phyloP scores from a whole-genome alignment of 2,329 filamentous ascomycete genomes.

The Teratosphaeria gauchensis region DNA sequence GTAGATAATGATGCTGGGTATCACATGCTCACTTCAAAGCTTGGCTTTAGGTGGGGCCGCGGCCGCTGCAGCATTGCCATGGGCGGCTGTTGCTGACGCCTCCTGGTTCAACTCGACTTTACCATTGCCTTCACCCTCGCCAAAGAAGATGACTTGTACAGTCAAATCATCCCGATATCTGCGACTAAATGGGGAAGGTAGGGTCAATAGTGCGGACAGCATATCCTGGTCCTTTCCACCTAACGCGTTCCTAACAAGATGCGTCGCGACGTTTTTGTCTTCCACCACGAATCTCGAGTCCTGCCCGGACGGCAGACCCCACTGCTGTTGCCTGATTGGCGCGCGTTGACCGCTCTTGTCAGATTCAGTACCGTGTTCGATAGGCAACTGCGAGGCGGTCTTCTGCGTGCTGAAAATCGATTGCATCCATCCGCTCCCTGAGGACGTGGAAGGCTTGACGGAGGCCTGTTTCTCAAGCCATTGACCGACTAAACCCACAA shows the following conservation, averaged over 20 bases:
- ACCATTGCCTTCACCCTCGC: conserved; percentile 64
- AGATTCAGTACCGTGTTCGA: conserved; percentile 53
- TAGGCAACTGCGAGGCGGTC: conserved; percentile 48
- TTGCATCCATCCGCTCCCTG: conserved; percentile 52
- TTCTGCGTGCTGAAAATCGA: conserved; percentile 53
- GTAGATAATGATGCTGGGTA: background rate
- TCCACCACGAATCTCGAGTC: conserved; percentile 82
- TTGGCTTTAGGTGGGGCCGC: background rate
- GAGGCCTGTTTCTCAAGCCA: conserved; percentile 76
- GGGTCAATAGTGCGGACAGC: conserved; percentile 79
- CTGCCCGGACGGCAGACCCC: conserved; percentile 66
- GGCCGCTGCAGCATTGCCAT: conserved; percentile 4
- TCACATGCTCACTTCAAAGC: background rate
- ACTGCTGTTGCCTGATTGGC: conserved; percentile 82
- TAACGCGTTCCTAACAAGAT: conserved; percentile 88
- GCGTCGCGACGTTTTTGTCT: conserved; percentile 93
- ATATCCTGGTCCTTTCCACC: conserved; percentile 91
- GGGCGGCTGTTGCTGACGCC: conserved; percentile 53
- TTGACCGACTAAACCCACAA: conserved; percentile 88
- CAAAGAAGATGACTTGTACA: conserved; percentile 98
- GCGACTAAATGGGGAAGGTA: conserved; percentile 83
- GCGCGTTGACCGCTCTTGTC: conserved; percentile 62
- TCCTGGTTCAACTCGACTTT: conserved; percentile 77
- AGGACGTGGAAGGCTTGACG: conserved; percentile 17
- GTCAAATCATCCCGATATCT: conserved; percentile 92